A percentile compares a stretch with the other conserved stretches of the same genome.
Evolutionary conservation across 2,329 filamentous ascomycete species (phyloP).

Genomic region (Aureobasidium subglaciale): DNA sequence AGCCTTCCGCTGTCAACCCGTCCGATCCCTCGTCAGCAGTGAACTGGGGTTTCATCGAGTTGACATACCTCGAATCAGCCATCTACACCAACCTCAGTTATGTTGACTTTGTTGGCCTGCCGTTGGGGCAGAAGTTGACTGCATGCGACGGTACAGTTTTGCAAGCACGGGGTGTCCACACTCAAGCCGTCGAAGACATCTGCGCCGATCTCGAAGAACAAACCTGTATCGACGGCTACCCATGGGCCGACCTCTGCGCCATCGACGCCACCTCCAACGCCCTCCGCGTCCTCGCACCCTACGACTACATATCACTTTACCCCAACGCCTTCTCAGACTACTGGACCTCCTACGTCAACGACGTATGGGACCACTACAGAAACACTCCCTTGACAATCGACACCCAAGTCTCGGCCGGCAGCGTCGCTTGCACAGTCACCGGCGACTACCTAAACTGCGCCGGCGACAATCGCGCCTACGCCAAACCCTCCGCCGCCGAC

Average conservation of each 20-base stretch:
- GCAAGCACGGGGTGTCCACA: conserved; percentile 51
- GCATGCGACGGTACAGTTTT: conserved; percentile 43
- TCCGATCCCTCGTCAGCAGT: conserved; percentile 35
- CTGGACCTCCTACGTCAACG: conserved; percentile 44
- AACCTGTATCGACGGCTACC: conserved; percentile 46
- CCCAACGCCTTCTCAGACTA: conserved; percentile 43
- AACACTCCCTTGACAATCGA: conserved; percentile 49
- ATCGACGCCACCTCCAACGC: conserved; percentile 29
- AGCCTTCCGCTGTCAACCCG: conserved; percentile 39
- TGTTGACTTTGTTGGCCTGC: conserved; percentile 33
- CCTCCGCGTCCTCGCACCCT: conserved; percentile 36
- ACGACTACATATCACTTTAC: conserved; percentile 35
- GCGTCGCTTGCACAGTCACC: conserved; percentile 44
- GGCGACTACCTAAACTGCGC: conserved; percentile 37
- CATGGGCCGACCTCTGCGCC: conserved; percentile 57
- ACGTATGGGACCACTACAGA: conserved; percentile 45
- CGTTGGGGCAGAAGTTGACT: conserved; percentile 47
- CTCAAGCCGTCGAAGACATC: conserved; percentile 50
- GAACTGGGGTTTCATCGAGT: conserved; percentile 39
- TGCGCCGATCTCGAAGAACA: conserved; percentile 50
- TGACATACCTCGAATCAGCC: conserved; percentile 38
- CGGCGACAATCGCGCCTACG: conserved; percentile 41
- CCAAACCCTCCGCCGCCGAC: conserved; percentile 52
- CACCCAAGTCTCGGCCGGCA: conserved; percentile 54
- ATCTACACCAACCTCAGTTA: conserved; percentile 37